Evolutionary conservation across 2,329 filamentous ascomycete genomes (phyloP).

Genomic region (Penicillium rolfsii): DNA sequence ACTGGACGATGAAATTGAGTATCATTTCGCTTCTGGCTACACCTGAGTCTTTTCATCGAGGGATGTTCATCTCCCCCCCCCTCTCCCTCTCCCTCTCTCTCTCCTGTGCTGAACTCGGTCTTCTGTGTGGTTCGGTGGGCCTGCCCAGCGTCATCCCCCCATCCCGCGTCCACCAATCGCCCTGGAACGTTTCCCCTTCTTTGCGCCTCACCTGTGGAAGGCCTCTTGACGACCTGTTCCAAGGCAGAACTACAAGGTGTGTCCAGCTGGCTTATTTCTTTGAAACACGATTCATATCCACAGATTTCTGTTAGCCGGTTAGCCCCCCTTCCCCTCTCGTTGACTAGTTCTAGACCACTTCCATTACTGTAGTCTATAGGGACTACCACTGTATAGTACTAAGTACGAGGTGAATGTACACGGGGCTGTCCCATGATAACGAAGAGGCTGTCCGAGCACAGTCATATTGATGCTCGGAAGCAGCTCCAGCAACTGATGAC

Average conservation of each 20-base stretch:
- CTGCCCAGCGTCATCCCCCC: constrained; percentile 43
- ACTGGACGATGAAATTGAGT: background rate
- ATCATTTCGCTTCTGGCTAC: background rate
- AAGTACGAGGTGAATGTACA: background rate
- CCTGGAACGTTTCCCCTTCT: constrained; percentile 19
- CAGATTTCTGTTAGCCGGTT: background rate
- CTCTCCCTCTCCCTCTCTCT: background rate
- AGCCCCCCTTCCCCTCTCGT: background rate
- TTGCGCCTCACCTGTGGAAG: constrained; percentile 23
- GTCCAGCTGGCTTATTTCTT: background rate
- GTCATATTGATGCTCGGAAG: background rate
- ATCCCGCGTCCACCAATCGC: constrained; percentile 41
- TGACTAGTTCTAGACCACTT: background rate
- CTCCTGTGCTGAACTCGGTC: constrained; percentile 3
- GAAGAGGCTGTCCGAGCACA: background rate
- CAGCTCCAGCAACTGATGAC: background rate
- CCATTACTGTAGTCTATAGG: too few relatives aligned
- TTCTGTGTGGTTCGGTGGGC: constrained; percentile 48
- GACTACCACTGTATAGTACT: background rate
- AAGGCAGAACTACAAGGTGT: constrained; percentile 15
- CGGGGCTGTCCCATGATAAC: background rate
- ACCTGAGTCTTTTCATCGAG: background rate
- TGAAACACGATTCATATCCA: background rate
- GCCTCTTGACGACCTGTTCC: constrained; percentile 1
- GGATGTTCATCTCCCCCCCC: background rate